A percentile compares a stretch with the other conserved stretches of the same genome.
These are phyloP conservation scores for Magnaporthiopsis incrustans DNA, from an alignment of 2,329 filamentous ascomycete genomes.

Conservation along the genomic window DNA sequence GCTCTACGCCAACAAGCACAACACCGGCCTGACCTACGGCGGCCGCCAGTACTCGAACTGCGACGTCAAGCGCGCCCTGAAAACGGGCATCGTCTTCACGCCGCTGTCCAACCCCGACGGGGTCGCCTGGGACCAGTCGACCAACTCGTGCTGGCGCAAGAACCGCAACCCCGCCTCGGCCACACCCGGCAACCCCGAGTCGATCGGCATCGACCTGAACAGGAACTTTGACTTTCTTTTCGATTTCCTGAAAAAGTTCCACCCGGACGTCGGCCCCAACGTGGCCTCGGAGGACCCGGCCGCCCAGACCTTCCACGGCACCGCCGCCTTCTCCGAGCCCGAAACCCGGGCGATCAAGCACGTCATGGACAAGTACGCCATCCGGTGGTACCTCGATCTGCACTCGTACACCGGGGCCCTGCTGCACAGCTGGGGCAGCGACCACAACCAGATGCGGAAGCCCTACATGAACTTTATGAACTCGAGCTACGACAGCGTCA, in stretches of 20 bases:
- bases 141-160: slow-evolving; percentile 45
- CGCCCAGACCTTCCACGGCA: slow-evolving; percentile 39
- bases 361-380: slow-evolving; percentile 38
- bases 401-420: slow-evolving; percentile 46
- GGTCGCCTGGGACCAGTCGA: slow-evolving; percentile 41
- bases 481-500: slow-evolving; percentile 32
- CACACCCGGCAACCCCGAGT: slow-evolving; percentile 19
- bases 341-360: slow-evolving; percentile 48
- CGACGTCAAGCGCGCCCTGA: slow-evolving; percentile 42
- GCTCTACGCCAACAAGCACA: slow-evolving; percentile 40
- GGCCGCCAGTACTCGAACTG: slow-evolving; percentile 40
- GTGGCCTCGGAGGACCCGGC: slow-evolving; percentile 35
- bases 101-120: slow-evolving; percentile 48
- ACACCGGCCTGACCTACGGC: slow-evolving; percentile 43
- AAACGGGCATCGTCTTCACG: slow-evolving; percentile 44
- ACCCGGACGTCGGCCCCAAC: slow-evolving; percentile 25
- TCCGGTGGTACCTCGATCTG: slow-evolving; percentile 51
- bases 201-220: slow-evolving; percentile 44
- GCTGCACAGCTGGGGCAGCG: slow-evolving; percentile 50
- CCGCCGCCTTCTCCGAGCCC: slow-evolving; percentile 43
- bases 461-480: slow-evolving; percentile 44
- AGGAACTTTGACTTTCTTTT: slow-evolving; percentile 52
- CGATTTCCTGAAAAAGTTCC: slow-evolving; percentile 40
- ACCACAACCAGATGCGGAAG: slow-evolving; percentile 39
- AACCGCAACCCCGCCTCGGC: slow-evolving; percentile 40